Evolutionary conservation across 169 alveolate genomes (phyloP), one percentile per base, ranked within the genome.

Genomic region (Cryptosporidium viatorum): DNA sequence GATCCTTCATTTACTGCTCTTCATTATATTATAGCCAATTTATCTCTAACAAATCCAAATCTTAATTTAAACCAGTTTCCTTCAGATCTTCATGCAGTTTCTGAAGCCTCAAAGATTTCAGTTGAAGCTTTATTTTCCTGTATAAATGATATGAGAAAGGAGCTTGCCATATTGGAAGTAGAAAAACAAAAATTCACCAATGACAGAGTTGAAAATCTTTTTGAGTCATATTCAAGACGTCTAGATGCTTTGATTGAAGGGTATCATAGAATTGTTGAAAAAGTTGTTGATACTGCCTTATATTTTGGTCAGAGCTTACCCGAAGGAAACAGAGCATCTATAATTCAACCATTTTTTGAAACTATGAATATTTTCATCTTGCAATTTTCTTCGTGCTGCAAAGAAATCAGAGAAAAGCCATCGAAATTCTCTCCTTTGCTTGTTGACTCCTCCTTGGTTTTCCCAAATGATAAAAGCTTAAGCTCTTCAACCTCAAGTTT

Each of bases 1-100:
- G 94, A 92, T 68, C 73, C 86, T 18, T 74, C 89, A 70, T 85
- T 92, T 21, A 71, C 86, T 65, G 85, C 94, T 35, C 85, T 92
- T 31, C 94, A 92, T 50, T 92, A 70, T 70, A 80, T 92, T 55
- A 68, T 92, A 37, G 91, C 85, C 29, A 92, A 92, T 62, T 62
- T 92, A 75, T 59, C 89, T 9, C 29, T 80, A 5, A 48, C 74
- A 37, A 59, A 59, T 21, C 89, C 74, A 39, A 35, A 60, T 5
- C 68, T 80, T 21, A 80, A 80, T 50, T 67, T 80, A 45, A 39
- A 26, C 31, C 75, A 62, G 48, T 35, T 80, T 65, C 18, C 75
- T 18, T n/a, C 48, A n/a, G 89, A 80, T 37, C 45, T 80, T n/a
- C 89, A 59, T 31, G 89, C 75, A 33, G 80, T 80, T 33, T 80